Percentiles rank a stretch among this genome's conserved stretches.
These are phyloP conservation scores for Akanthomyces lecanii DNA, from an alignment of 2,329 filamentous ascomycete genomes.

Conservation along the genomic window DNA sequence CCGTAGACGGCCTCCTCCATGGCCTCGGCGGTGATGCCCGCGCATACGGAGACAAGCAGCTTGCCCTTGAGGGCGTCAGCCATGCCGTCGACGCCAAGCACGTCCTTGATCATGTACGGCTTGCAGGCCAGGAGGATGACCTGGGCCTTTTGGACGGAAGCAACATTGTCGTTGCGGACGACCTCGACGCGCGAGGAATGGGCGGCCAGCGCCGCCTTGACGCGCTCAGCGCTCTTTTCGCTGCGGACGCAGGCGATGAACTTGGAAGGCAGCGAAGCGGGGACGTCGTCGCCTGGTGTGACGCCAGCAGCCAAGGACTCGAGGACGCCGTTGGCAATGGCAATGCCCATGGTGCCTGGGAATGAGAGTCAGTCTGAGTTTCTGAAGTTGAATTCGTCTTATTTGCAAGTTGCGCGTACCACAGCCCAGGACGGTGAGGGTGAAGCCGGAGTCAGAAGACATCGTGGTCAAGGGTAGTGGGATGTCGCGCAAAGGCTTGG, in stretches of 20 bases:
- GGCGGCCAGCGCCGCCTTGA: slow-evolving; percentile 60
- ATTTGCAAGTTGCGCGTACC: slow-evolving; percentile 47
- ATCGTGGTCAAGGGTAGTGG: slow-evolving; percentile 14
- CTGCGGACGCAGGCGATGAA: slow-evolving; percentile 81
- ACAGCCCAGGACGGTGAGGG: slow-evolving; percentile 76
- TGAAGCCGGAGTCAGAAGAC: slow-evolving; percentile 41
- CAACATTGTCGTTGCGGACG: slow-evolving; percentile 67
- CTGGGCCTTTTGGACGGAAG: slow-evolving; percentile 63
- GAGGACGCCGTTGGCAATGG: slow-evolving; percentile 77
- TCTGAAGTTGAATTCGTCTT: background rate
- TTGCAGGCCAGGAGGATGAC: slow-evolving; percentile 78
- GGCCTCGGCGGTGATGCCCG: slow-evolving; percentile 67
- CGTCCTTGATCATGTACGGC: slow-evolving; percentile 65
- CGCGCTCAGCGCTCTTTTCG: slow-evolving; percentile 62
- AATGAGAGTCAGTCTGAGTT: slow-evolving; percentile 18
- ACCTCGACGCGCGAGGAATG: slow-evolving; percentile 62
- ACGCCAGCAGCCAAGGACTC: slow-evolving; percentile 56
- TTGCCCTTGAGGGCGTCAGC: slow-evolving; percentile 71
- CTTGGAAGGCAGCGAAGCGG: slow-evolving; percentile 59
- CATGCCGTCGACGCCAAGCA: slow-evolving; percentile 66
- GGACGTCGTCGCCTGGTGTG: slow-evolving; percentile 46
- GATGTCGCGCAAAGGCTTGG: slow-evolving; percentile 7
- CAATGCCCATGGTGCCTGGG: slow-evolving; percentile 77
- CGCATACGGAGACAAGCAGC: slow-evolving; percentile 75
- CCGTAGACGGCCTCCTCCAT: slow-evolving; percentile 63